Percentiles rank a stretch among this genome's conserved stretches.
These are phyloP conservation scores for Mucor sp. DNA, from an alignment of 371 early-diverging fungal species.

Conservation along the genomic window DNA sequence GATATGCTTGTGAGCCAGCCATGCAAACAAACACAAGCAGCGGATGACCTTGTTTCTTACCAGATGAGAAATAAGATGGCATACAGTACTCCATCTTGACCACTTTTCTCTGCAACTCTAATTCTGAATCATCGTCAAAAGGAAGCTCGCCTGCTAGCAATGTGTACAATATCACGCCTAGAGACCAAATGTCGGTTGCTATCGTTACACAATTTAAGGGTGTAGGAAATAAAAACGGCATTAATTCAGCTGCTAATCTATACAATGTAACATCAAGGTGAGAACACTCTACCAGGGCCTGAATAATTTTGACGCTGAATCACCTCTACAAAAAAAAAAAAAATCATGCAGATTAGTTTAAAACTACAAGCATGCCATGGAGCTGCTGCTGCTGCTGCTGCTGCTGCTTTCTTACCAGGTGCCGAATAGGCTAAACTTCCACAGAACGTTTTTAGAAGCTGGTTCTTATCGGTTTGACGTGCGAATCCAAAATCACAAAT, in stretches of 20 bases:
- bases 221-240: background rate
- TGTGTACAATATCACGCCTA: constrained; percentile 77
- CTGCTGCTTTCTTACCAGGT: too few relatives aligned
- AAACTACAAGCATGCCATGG: background rate
- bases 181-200: constrained; percentile 81
- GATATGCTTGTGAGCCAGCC: background rate
- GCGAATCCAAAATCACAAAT: constrained; percentile 93
- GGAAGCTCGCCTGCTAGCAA: constrained; percentile 73
- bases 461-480: constrained; percentile 65
- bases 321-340: constrained; percentile 47
- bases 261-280: background rate
- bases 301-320: constrained; percentile 70
- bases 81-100: constrained; percentile 64
- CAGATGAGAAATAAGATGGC: constrained; percentile 57
- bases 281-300: constrained; percentile 54
- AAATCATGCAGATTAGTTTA: constrained; percentile 1
- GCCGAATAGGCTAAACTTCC: constrained; percentile 85
- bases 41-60: constrained; percentile 45
- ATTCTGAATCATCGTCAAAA: constrained; percentile 77
- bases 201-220: constrained; percentile 3
- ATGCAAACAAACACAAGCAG: background rate
- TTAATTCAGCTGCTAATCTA: background rate
- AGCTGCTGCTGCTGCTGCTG: background rate
- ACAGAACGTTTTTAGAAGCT: constrained; percentile 80
- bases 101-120: constrained; percentile 63